Conservation (phyloP, 192 early-diverging fungal genomes). For the Coemansia sp. region DNA sequence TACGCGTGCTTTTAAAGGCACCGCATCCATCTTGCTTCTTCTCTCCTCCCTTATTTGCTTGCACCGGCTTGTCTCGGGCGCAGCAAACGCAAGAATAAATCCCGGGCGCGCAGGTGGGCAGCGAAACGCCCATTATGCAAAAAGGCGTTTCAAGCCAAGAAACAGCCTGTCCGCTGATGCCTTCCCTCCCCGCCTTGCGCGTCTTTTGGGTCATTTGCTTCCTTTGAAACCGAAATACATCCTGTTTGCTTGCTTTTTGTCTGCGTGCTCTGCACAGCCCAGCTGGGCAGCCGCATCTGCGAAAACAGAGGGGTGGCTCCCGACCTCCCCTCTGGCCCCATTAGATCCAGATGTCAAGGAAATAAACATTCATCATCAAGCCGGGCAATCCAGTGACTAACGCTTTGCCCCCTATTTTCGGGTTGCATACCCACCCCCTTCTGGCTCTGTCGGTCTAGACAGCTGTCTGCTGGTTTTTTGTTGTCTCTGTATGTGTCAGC, state of each 20-base stretch:
- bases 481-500: background rate
- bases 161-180: conserved; percentile 1
- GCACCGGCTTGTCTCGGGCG: conserved; percentile 2
- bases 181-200: conserved; percentile 4
- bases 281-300: conserved; percentile 3
- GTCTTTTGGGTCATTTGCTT: conserved; percentile 1
- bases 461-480: background rate
- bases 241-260: background rate
- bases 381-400: conserved; percentile 6
- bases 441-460: background rate
- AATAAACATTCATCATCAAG: background rate
- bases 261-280: conserved; percentile 1
- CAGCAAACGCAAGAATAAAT: conserved; percentile 6
- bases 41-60: background rate
- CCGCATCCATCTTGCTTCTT: background rate
- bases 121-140: conserved; percentile 9
- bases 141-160: background rate
- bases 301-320: background rate
- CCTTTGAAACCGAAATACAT: background rate
- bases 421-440: conserved; percentile 1
- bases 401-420: background rate
- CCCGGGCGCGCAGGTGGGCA: conserved; percentile 3
- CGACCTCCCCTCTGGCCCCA: background rate
- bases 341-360: conserved; percentile 3
- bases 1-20: conserved; percentile 8